Conservation (phyloP, 129 eudicot genomes). For the Apium graveolens region DNA sequence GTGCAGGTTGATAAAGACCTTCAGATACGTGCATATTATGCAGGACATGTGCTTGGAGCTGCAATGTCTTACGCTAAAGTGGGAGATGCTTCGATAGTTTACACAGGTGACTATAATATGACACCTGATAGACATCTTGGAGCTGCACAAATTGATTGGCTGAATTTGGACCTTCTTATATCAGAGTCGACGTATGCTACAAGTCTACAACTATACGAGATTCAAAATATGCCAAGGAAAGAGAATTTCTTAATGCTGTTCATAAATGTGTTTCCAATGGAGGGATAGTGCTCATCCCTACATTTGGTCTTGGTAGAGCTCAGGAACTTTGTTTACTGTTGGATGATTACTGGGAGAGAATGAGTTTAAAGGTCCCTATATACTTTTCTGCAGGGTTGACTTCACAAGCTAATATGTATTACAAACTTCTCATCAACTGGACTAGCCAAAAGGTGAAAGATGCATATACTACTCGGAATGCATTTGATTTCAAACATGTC, state of each 20-base stretch:
- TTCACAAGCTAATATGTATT: slow-evolving; percentile 78
- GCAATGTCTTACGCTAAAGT: slow-evolving; percentile 94
- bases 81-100: slow-evolving; percentile 76
- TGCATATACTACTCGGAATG: slow-evolving; percentile 61
- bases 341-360: too few species aligned
- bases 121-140: slow-evolving; percentile 96
- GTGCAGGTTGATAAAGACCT: slow-evolving; percentile 85
- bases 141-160: slow-evolving; percentile 82
- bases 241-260: slow-evolving; percentile 89
- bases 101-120: slow-evolving; percentile 95
- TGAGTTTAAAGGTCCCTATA: slow-evolving; percentile 55
- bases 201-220: slow-evolving; percentile 82
- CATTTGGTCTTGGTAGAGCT: slow-evolving; percentile 93
- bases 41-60: slow-evolving; percentile 98
- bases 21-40: slow-evolving; percentile 87
- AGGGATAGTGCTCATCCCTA: slow-evolving; percentile 90
- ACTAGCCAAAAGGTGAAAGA: slow-evolving; percentile 96
- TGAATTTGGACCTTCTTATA: slow-evolving; percentile 79
- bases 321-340: not conserved
- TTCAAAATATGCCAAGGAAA: slow-evolving; percentile 79
- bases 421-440: slow-evolving; percentile 87
- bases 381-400: slow-evolving; percentile 94
- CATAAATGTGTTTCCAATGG: slow-evolving; percentile 82
- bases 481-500: slow-evolving; percentile 78
- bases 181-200: slow-evolving; percentile 95